Evolutionary conservation across 2,329 filamentous ascomycete genomes (phyloP), one percentile per base, ranked within the genome.

Genomic region (Atkinsonella texensis): DNA sequence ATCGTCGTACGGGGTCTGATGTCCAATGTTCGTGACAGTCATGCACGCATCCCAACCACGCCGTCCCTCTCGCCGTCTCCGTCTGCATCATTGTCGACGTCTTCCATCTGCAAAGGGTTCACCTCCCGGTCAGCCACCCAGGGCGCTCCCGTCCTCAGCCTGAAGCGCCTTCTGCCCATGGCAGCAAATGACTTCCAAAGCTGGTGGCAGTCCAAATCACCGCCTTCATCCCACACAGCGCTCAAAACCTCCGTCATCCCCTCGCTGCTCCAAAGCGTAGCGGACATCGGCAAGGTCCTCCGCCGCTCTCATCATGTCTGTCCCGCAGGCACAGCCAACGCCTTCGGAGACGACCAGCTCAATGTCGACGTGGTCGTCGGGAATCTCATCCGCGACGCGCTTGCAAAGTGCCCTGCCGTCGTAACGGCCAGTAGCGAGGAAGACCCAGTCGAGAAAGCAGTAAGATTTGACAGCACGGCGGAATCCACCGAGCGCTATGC

Each of bases 311-410:
- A 76, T 52, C 62, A 68, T 48, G 71, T 80, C 48, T 63, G 71
- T 0, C 68, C 68, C 2, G 70, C 70, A 2, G 76, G 74, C 18
- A 73, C 72, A 0, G 68, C 74, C 39, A 81, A 81, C 58, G 65
- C 68, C 2, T 81, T 81, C 60, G 82, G 78, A 17, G 78, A 81
- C 56, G 73, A 76, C 56, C 77, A 80, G 63, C 67, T 80, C 40
- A 80, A 81, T 59, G 76, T 80, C 46, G 77, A 81, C 56, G 72
- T 81, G 1, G 52, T 68, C 2, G 69, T 75, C 1, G 78, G 81
- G 59, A 62, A 66, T 0, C 59, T 72, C 43, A 65, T 81, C 42
- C 73, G 78, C 17, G 60, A 61, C 0, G 67, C 68, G 0, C 65
- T 80, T 4, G 66, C 68, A 0, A 52, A 55, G 0, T 78, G 74